phyloP scores from a whole-genome alignment of 768 basidiomycete genomes.

The Crucibulum laeve region DNA sequence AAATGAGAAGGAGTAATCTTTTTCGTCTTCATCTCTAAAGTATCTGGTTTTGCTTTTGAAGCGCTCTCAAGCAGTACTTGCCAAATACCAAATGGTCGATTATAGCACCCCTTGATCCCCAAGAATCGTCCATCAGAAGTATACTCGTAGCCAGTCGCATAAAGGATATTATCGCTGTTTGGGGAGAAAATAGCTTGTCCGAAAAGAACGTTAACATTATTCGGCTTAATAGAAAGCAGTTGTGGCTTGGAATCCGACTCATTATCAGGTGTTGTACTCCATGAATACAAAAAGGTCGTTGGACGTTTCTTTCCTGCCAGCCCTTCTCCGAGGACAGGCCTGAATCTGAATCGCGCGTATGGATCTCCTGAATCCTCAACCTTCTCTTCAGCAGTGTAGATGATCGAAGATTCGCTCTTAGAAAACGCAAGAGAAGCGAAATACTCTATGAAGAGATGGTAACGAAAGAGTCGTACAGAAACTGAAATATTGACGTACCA shows the following conservation, averaged over 20 bases:
- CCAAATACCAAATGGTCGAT: conserved; percentile 58
- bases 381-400: conserved; percentile 62
- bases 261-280: too few relatives aligned
- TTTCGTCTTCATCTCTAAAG: conserved; percentile 9
- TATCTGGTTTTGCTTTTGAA: conserved; percentile 5
- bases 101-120: conserved; percentile 57
- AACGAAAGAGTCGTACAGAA: neutral
- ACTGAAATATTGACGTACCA: conserved; percentile 28
- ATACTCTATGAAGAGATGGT: conserved; percentile 32
- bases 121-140: conserved; percentile 53
- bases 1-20: conserved; percentile 40
- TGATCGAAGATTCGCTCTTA: conserved; percentile 42
- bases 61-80: conserved; percentile 28
- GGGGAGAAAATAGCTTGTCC: conserved; percentile 54
- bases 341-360: conserved; percentile 47
- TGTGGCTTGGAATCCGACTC: too few relatives aligned
- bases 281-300: conserved; percentile 48
- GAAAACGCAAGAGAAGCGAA: conserved; percentile 51
- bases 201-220: too few relatives aligned
- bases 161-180: conserved; percentile 31
- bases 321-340: conserved; percentile 61
- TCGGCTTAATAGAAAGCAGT: too few relatives aligned
- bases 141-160: conserved; percentile 60
- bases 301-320: conserved; percentile 50
- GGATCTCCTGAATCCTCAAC: conserved; percentile 24